A percentile compares a stretch with the other conserved stretches of the same genome.
phyloP scores from a whole-genome alignment of 169 alveolate species.

The Eimeria maxima region DNA sequence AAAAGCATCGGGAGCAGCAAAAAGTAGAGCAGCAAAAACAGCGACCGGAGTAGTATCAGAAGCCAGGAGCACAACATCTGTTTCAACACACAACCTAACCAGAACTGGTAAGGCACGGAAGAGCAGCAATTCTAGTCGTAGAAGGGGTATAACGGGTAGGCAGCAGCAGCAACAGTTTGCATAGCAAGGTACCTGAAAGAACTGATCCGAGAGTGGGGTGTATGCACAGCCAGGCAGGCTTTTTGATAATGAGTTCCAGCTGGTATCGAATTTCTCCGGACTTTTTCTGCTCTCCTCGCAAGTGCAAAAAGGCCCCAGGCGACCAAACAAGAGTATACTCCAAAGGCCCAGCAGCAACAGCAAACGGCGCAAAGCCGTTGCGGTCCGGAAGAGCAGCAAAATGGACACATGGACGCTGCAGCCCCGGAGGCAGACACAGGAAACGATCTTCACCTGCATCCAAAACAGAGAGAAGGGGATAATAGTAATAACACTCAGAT shows the following conservation, averaged over 20 bases:
- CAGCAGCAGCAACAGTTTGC: background rate
- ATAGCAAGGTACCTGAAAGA: slow-evolving; percentile 59
- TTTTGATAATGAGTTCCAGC: slow-evolving; percentile 8
- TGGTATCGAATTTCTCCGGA: background rate
- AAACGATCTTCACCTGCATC: slow-evolving; percentile 63
- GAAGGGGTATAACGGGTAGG: background rate
- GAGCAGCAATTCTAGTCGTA: background rate
- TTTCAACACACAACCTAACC: background rate
- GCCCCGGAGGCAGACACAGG: slow-evolving; percentile 29
- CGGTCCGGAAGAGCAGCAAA: slow-evolving; percentile 51
- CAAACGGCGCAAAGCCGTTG: slow-evolving; percentile 57
- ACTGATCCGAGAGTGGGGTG: slow-evolving; percentile 73
- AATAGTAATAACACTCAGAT: background rate
- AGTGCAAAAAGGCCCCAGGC: slow-evolving; percentile 60
- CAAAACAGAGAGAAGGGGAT: background rate
- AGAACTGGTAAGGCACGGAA: background rate
- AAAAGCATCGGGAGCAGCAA: too few relatives aligned
- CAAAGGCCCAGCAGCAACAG: slow-evolving; percentile 32
- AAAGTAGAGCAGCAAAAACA: background rate
- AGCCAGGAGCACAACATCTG: background rate
- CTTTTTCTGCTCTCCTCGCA: background rate
- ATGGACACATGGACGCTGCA: slow-evolving; percentile 69
- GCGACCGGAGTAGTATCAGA: background rate
- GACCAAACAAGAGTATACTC: slow-evolving; percentile 70
- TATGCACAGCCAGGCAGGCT: slow-evolving; percentile 77